Conservation (phyloP, 345 rosid genomes). For the Brassica juncea region DNA sequence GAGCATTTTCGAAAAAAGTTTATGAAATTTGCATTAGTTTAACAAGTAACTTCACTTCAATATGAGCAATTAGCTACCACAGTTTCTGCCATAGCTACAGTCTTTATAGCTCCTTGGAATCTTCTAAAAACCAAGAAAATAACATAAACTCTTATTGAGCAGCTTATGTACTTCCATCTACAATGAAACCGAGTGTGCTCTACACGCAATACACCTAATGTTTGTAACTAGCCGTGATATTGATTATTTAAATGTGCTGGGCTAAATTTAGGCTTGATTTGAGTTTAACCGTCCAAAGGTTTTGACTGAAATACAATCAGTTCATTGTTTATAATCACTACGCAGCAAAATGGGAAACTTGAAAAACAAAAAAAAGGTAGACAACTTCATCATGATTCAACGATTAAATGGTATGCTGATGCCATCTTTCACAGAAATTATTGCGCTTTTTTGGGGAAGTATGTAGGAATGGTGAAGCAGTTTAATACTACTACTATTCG, state of each 20-base stretch:
- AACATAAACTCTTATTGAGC: slow-evolving; percentile 5
- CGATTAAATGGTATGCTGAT: background rate
- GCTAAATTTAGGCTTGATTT: slow-evolving; percentile 65
- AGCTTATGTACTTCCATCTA: slow-evolving; percentile 9
- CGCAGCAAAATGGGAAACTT: background rate
- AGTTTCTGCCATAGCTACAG: slow-evolving; percentile 79
- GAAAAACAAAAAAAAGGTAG: background rate
- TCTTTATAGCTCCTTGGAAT: slow-evolving; percentile 86
- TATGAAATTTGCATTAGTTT: background rate
- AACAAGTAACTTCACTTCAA: background rate
- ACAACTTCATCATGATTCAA: background rate
- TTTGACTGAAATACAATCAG: background rate
- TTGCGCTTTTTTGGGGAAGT: no score
- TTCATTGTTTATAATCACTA: background rate
- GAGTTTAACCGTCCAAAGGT: background rate
- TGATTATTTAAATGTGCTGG: slow-evolving; percentile 73
- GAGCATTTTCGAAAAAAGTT: background rate
- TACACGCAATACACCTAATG: slow-evolving; percentile 20
- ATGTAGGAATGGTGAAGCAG: background rate
- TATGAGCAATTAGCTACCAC: slow-evolving; percentile 41
- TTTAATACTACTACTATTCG: no score
- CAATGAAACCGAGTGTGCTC: background rate
- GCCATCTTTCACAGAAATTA: background rate
- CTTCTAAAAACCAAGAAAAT: slow-evolving; percentile 50
- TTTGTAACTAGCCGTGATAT: background rate